Percentiles rank a stretch among this genome's conserved stretches.
phyloP scores from a whole-genome alignment of 129 eudicot genomes.

The Escallonia rubra region DNA sequence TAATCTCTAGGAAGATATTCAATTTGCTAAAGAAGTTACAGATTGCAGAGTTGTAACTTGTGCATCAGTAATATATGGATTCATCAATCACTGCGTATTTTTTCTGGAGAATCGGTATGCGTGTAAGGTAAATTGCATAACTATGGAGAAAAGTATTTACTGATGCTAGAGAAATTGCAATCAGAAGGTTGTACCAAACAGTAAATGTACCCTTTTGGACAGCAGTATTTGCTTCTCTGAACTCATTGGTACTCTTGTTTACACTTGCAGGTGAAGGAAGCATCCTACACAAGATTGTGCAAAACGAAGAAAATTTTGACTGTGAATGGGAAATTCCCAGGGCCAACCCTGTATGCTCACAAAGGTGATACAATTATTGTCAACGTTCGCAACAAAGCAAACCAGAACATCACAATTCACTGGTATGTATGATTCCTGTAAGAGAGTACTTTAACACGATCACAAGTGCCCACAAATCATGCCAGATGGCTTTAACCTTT shows the following conservation, averaged over 20 bases:
- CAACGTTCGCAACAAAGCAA: conserved; percentile 6
- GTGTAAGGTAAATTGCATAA: no score
- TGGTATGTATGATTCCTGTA: conserved; percentile 10
- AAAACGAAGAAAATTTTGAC: conserved; percentile 15
- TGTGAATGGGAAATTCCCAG: conserved; percentile 22
- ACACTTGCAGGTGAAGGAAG: conserved; percentile 8
- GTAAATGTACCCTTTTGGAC: no score
- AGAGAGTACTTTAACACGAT: no score
- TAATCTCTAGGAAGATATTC: no score
- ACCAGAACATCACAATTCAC: conserved; percentile 28
- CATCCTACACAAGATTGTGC: conserved; percentile 12
- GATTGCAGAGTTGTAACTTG: no score
- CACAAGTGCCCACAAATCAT: no score
- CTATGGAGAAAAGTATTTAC: not conserved
- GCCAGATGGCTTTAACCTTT: not conserved
- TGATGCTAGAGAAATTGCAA: not conserved
- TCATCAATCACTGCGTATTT: no score
- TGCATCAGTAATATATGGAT: no score
- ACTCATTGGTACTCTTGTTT: not conserved
- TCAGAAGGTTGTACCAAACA: no score
- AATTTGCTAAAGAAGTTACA: no score
- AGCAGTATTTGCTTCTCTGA: no score
- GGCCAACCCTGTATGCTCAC: conserved; percentile 14
- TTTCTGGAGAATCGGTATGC: no score
- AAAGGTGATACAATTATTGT: conserved; percentile 19